A percentile compares a stretch with the other conserved stretches of the same genome.
Evolutionary conservation across 192 early-diverging fungal species (phyloP).

Genomic region (Coemansia sp.): DNA sequence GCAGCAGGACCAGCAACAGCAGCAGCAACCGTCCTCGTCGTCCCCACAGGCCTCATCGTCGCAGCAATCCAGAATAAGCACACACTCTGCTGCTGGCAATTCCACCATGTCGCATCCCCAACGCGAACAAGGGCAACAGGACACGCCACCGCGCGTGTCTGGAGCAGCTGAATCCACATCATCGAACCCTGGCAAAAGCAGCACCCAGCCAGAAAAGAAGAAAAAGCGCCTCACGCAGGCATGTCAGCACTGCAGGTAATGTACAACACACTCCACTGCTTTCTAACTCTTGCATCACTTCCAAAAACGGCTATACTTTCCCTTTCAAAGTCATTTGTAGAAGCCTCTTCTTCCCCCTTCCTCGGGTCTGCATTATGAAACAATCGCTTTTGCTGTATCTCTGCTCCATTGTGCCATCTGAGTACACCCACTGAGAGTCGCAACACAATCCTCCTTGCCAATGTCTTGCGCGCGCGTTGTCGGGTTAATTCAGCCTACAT

Average conservation of each 20-base stretch:
- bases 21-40: conserved; percentile 5
- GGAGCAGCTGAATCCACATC: conserved; percentile 2
- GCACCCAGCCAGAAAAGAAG: conserved; percentile 32
- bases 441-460: background rate
- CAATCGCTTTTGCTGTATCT: background rate
- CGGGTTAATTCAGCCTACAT: background rate
- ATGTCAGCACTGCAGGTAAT: conserved; percentile 55
- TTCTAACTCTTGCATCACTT: background rate
- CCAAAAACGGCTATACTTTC: conserved; percentile 3
- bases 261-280: background rate
- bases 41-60: conserved; percentile 4
- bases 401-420: background rate
- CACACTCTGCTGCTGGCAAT: background rate
- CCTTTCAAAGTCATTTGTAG: conserved; percentile 6
- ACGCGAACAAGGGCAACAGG: conserved; percentile 10
- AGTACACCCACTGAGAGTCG: background rate
- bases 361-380: conserved; percentile 6
- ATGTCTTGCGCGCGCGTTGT: background rate
- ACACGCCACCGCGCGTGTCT: conserved; percentile 4
- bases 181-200: conserved; percentile 3
- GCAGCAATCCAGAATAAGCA: background rate
- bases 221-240: conserved; percentile 56
- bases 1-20: too few species aligned
- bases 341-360: background rate
- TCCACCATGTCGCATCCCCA: conserved; percentile 5